Conservation (phyloP, 1,139 yeast genomes). For the Nakaseomyces sp. region DNA sequence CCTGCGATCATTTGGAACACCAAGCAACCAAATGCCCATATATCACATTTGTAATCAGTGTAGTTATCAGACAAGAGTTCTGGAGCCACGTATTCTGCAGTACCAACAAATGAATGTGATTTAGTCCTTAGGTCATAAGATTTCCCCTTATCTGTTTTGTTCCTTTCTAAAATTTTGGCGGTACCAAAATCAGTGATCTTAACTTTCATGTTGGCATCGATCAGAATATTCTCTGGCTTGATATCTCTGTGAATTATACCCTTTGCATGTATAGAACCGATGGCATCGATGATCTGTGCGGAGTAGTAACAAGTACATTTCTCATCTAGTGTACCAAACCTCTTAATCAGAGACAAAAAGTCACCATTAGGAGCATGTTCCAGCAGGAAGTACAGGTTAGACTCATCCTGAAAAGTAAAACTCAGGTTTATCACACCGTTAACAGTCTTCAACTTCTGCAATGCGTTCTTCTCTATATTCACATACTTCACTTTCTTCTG, state of each 20-base stretch:
- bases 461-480: conserved; percentile 63
- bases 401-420: conserved; percentile 68
- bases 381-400: conserved; percentile 59
- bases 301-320: conserved; percentile 44
- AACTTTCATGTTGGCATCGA: conserved; percentile 67
- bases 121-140: conserved; percentile 46
- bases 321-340: conserved; percentile 46
- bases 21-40: conserved; percentile 95
- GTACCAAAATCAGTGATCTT: conserved; percentile 95
- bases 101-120: conserved; percentile 73
- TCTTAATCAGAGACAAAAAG: conserved; percentile 48
- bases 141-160: conserved; percentile 37
- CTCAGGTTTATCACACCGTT: conserved; percentile 62
- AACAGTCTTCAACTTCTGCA: conserved; percentile 57
- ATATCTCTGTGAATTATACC: conserved; percentile 90
- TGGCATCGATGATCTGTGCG: conserved; percentile 77
- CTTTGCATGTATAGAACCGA: conserved; percentile 67
- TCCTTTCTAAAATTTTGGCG: conserved; percentile 59
- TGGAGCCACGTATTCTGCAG: conserved; percentile 74
- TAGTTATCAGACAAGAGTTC: conserved; percentile 73
- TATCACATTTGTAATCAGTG: conserved; percentile 79
- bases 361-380: conserved; percentile 78
- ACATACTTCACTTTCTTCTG: conserved; percentile 72
- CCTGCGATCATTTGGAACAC: conserved; percentile 87
- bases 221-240: conserved; percentile 82